phyloP scores from a whole-genome alignment of 2,329 filamentous ascomycete species.

The Trichophyton mentagrophytes region DNA sequence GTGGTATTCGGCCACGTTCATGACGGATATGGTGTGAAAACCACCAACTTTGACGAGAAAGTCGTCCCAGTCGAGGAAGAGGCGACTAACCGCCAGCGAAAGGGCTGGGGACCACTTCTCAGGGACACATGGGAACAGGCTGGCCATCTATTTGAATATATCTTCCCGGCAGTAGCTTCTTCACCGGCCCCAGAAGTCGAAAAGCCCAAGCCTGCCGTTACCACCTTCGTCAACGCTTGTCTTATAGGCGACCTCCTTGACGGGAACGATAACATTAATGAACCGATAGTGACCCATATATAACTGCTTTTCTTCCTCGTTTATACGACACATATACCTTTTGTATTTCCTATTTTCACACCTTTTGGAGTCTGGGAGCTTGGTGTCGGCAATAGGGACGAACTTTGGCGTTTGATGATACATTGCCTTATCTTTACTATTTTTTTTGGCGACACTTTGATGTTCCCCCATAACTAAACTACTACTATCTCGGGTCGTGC shows the following conservation, averaged over 20 bases:
- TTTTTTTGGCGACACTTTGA: not conserved
- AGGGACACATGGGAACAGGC: not conserved
- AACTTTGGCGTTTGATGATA: not conserved
- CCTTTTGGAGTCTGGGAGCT: not conserved
- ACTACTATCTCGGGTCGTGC: constrained; percentile 1
- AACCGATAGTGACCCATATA: constrained; percentile 2
- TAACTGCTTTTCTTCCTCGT: not conserved
- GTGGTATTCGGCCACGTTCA: constrained; percentile 20
- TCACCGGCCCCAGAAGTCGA: not conserved
- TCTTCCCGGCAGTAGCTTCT: not conserved
- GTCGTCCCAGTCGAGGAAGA: not conserved
- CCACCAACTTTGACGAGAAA: not conserved
- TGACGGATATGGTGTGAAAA: constrained; percentile 12
- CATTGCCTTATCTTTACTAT: not conserved
- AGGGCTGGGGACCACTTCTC: not conserved
- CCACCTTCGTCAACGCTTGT: constrained; percentile 1
- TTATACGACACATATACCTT: not conserved
- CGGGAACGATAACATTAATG: not conserved
- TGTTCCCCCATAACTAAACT: not conserved
- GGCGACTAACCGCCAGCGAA: not conserved
- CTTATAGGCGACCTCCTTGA: not conserved
- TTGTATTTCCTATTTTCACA: not conserved
- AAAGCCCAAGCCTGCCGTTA: not conserved
- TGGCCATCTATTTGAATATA: not conserved
- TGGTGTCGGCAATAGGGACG: not conserved